Evolutionary conservation across 805 yeast genomes (phyloP), one percentile per base, ranked within the genome.

Genomic region (Saccharomycopsis sp.): DNA sequence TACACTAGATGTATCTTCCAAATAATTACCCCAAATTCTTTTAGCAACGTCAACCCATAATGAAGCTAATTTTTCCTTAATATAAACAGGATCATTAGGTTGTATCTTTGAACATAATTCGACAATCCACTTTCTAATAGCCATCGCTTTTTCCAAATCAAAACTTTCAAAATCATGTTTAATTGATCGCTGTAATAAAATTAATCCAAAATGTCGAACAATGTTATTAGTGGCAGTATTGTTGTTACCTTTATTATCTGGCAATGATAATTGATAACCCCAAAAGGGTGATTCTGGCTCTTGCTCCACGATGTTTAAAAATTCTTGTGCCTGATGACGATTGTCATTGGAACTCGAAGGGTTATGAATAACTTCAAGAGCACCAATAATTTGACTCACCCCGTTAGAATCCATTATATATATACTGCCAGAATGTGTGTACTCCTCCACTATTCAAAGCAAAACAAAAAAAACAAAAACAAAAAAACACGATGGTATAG

Each of bases 41-140:
- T 93, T 93, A 8, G 96, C 95, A 5, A 93, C 68, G 34, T 85
- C 81, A 0, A 85, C 96, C 97, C 97, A 89, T 21, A 93, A 64
- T 52, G 77, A 82, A 11, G 97, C 95, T 33, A 89, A 58, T 62
- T 93, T 93, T 59, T 89, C 97, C 57, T 81, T 85, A 45, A 93
- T 70, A 56, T 81, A 94, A 60, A 87, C 90, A 4, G 97, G 96
- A 59, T 90, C 97, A 20, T 64, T 61, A n/a, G 65, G 64, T 4
- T 69, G 57, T 1, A 82, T 74, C 40, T 76, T 74, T 27, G 68
- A 68, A 22, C 88, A 77, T 37, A 93, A 72, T 54, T 89, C 94
- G 34, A 86, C 72, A 31, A 89, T 74, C 96, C 97, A 90, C 44
- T 74, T 73, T 51, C 95, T 74, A 16, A 93, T 72, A 1, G 95